Conservation (phyloP, 2,329 filamentous ascomycete species). For the Fusarium poae region DNA sequence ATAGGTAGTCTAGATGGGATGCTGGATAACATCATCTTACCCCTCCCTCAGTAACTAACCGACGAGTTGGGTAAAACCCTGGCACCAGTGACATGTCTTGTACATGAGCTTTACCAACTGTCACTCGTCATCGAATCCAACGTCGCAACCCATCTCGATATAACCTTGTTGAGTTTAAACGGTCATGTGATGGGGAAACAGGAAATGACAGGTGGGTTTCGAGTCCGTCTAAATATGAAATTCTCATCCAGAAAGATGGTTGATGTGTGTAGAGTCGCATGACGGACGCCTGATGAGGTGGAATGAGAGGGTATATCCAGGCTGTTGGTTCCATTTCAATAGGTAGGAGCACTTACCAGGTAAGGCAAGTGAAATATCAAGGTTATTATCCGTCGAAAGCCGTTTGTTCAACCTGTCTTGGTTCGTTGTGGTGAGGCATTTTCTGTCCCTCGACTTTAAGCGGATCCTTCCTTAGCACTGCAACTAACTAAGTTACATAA, state of each 20-base stretch:
- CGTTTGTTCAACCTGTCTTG: constrained; percentile 16
- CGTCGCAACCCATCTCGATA: constrained; percentile 17
- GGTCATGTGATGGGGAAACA: constrained; percentile 14
- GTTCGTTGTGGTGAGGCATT: constrained; percentile 42
- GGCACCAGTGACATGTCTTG: constrained; percentile 29
- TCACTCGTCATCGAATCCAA: constrained; percentile 30
- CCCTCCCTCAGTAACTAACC: constrained; percentile 18
- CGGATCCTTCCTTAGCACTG: constrained; percentile 32
- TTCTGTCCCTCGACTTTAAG: constrained; percentile 38
- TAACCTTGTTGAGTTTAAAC: constrained; percentile 18
- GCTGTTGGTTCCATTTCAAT: constrained; percentile 30
- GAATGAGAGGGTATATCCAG: constrained; percentile 10
- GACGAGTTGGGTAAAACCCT: constrained; percentile 30
- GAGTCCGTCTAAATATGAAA: constrained; percentile 23
- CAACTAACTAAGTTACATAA: too few relatives aligned
- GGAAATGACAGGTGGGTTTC: constrained; percentile 34
- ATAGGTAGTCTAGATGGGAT: constrained; percentile 23
- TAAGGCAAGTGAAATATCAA: constrained; percentile 22
- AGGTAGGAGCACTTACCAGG: constrained; percentile 23
- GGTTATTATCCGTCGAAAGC: constrained; percentile 30
- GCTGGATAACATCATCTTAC: constrained; percentile 34
- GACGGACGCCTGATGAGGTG: constrained; percentile 25
- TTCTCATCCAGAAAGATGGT: background rate
- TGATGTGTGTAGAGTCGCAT: constrained; percentile 34
- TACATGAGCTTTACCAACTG: constrained; percentile 25